Evolutionary conservation across 2,329 filamentous ascomycete species (phyloP), one percentile per base, ranked within the genome.

Genomic region (Curvularia verruculosa): DNA sequence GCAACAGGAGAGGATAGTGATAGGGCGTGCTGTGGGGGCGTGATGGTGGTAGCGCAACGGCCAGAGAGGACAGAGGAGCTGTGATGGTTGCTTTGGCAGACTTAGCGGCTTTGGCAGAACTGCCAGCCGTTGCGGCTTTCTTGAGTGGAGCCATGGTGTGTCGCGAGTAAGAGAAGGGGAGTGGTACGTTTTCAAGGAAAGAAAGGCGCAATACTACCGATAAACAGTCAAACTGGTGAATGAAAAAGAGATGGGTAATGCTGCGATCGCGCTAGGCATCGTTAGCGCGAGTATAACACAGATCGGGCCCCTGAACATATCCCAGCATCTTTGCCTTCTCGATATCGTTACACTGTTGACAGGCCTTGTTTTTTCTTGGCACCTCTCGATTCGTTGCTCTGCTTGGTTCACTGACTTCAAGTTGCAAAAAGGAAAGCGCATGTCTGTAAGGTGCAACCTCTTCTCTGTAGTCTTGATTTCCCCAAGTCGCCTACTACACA

Each of bases 1-100:
- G 49, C 12, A 74, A 28, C 6, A 76, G 62, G 15, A 72, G 64
- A 2, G 74, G 68, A 34, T 68, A 70, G 40, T 76, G 74, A 49
- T 76, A 76, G 1, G 58, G 54, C 15, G 58, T 24, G 28, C 59
- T 28, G 40, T 76, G 74, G 2, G 44, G 45, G 45, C 74, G 71
- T 36, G 60, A 46, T 24, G 73, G 73, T 7, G 69, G 72, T 5
- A 70, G 34, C 7, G 66, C 65, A 40, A 64, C 36, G 10, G 61
- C 23, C 0, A 58, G 40, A 13, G 61, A 44, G 28, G 56, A 29
- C 24, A 47, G 21, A 4, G 70, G 69, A 29, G 57, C 58, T 45
- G 59, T 18, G 9, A 71, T 62, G 12, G 24, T 36, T 37, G 49
- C 12, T 49, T 52, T 40, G 52, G 21, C 41, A 21, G 34, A n/a